Base-by-base conservation (phyloP, 768 basidiomycete genomes). In the Termitomyces sp. region DNA sequence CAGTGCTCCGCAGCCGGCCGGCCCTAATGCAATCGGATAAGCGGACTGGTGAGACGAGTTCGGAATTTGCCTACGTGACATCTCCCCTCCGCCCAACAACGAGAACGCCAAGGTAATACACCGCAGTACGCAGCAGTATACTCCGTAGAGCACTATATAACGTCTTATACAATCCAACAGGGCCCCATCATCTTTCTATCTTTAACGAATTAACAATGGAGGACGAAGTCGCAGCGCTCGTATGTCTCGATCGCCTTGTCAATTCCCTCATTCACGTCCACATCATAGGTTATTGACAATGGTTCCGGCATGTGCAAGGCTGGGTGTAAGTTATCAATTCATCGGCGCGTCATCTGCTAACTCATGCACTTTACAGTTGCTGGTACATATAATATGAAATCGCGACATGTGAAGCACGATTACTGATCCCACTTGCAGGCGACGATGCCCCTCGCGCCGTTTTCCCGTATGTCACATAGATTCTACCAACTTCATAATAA, bases 241-340 rank as follows among this genome's bases (percentile, higher is more conserved):
- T 79, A 68, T 54, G 77, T 76, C 80, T 60, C 75, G 70, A 27
- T 16, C 50, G 24, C 5, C 37, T 6, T 52, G 18, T 4, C n/a
- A 32, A 36, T 37, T 42, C 31, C 27, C 39, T 46, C 60, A 37
- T n/a, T 44, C 51, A 13, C 63, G 41, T 20, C 16, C 51, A 41
- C 29, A 29, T 24, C 48, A 31, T 63, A 90, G 89, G 90, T 92
- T 74, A 88, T 91, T 71, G 89, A 93, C 76, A 92, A 92, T 74
- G 93, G 92, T 70, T 98, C 95, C 70, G 96, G 95, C 77, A 98
- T 98, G 95, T 98, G 95, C 89, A 98, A 98, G 81, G 96, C 96
- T 85, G 96, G 97, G 77, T 94, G 91, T 92, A 73, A 67, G 89
- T 87, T 39, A 62, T 64, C 65, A 56, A 27, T 32, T 51, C 57